Base-by-base conservation (phyloP, 352 stramenopile species). In the Pilasporangium apinafurcum region DNA sequence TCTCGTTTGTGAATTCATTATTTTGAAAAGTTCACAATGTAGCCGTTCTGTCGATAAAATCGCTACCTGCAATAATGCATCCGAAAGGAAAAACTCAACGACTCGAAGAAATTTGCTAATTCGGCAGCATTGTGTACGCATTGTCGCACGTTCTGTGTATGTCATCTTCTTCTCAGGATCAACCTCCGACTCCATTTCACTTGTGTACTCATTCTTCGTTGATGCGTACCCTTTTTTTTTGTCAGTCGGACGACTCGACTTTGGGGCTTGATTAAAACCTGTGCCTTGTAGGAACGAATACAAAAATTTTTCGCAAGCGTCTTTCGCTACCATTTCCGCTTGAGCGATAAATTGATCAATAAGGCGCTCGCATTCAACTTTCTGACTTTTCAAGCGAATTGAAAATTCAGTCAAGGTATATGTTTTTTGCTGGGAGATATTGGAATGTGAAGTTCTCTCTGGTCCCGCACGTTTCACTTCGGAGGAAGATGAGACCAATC, bases 131-230 rank as follows among this genome's bases (percentile, higher is more conserved):
- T 97, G 86, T 0, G 78, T 89, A 12, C 85, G 78, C 63, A 97
- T 88, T 0, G 80, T 88, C 5, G 92, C 89, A 3, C 90, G 73
- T 43, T 98, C 91, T n/a, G 94, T 97, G 55, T 97, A 98, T 3
- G 86, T 97, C 83, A 98, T 97, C n/a, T 58, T 53, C 38, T 65
- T 74, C 18, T 72, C 56, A 4, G 54, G 39, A 16, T 64, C 50
- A 8, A 61, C 33, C 12, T 31, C 52, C 9, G 42, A 50, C 8
- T 34, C 38, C 1, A 14, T 37, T 35, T 53, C 25, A 8, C 8
- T 17, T 35, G 22, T 24, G n/a, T 21, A 35, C 21, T 32, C 42
- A 37, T n/a, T n/a, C n/a, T n/a, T n/a, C n/a, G n/a, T n/a, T n/a
- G n/a, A n/a, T n/a, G n/a, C n/a, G n/a, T n/a, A n/a, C n/a, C n/a